Evolutionary conservation across 108 stramenopile genomes (phyloP), one percentile per base, ranked within the genome.

Genomic region (Stephanodiscus minutulus): DNA sequence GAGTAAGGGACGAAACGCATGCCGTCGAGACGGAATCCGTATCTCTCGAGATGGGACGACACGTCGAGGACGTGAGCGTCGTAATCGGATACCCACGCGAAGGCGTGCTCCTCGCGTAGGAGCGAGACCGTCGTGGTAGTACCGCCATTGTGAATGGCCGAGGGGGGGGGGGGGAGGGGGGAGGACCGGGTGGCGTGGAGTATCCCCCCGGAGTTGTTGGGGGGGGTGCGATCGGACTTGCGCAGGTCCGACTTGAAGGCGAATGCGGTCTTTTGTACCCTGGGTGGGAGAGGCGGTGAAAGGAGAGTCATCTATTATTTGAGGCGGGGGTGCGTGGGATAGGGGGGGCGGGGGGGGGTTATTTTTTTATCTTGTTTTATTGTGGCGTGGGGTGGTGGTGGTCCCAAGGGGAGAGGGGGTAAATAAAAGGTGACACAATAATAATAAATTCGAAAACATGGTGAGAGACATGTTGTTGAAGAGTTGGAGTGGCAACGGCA

Each of bases 181-280:
- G 69, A 59, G 5, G 17, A 22, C 15, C 70, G 70, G 2, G 17
- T 61, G 35, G 70, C 70, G 29, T 70, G 70, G 46, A 70, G 70
- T 13, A 70, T 61, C 46, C 70, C 60, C 13, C 57, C 21, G n/a
- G 44, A 22, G 27, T 1, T 27, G 21, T 18, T 36, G 33, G 46
- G 43, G 0, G 33, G 3, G 13, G 21, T 7, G 13, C 21, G 46
- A 35, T 59, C 47, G 2, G 47, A 47, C 37, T 70, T 70, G 47
- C 44, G 59, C 18, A 70, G n/a, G 47, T 70, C 58, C 27, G 70
- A 70, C 39, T 61, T 61, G 70, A 59, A 61, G 46, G 20, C 18
- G 59, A 70, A 22, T 1, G 59, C 25, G 70, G 60, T 39, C 33
- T 70, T 70, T 70, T 59, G 46, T 46, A 27, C 15, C 44, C 28